These are phyloP conservation scores for Rhodotorula taiwanensis DNA, from an alignment of 768 basidiomycete genomes.

Conservation along the genomic window DNA sequence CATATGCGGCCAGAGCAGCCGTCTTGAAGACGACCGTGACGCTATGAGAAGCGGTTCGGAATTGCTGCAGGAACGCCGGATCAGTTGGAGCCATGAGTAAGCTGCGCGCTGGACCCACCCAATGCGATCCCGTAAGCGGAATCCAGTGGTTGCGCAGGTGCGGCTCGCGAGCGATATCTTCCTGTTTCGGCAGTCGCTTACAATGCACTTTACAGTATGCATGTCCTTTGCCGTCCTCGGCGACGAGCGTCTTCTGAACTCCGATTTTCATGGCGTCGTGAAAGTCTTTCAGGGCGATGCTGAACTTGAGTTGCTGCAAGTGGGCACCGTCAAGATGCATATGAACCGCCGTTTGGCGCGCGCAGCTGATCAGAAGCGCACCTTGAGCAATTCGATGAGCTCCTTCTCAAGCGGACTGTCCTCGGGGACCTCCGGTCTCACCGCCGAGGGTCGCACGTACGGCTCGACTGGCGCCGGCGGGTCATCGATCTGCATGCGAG, in stretches of 20 bases:
- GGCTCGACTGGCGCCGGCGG: not conserved
- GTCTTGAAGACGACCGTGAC: constrained; percentile 33
- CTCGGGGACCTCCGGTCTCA: not conserved
- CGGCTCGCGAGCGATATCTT: constrained; percentile 10
- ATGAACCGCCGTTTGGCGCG: not conserved
- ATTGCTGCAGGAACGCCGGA: constrained; percentile 1
- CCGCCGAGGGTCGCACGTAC: not conserved
- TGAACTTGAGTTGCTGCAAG: constrained; percentile 19
- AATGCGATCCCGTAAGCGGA: constrained; percentile 17
- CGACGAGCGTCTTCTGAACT: constrained; percentile 24
- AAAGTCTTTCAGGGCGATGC: constrained; percentile 30
- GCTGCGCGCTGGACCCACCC: constrained; percentile 2
- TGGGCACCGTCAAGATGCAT: accelerated
- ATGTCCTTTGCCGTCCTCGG: constrained; percentile 26
- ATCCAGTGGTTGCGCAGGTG: constrained; percentile 23
- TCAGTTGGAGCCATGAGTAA: not conserved
- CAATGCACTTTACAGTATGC: constrained; percentile 31
- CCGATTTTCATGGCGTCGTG: constrained; percentile 25
- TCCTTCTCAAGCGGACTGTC: constrained; percentile 29
- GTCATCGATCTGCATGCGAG: constrained; percentile 14
- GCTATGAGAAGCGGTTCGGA: constrained; percentile 19
- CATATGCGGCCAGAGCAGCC: constrained; percentile 25
- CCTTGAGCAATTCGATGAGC: constrained; percentile 27
- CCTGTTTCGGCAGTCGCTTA: constrained; percentile 23
- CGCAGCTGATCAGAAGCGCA: not conserved